Evolutionary conservation across 441 rosid species (phyloP).

Genomic region (Aquilaria agallochum): DNA sequence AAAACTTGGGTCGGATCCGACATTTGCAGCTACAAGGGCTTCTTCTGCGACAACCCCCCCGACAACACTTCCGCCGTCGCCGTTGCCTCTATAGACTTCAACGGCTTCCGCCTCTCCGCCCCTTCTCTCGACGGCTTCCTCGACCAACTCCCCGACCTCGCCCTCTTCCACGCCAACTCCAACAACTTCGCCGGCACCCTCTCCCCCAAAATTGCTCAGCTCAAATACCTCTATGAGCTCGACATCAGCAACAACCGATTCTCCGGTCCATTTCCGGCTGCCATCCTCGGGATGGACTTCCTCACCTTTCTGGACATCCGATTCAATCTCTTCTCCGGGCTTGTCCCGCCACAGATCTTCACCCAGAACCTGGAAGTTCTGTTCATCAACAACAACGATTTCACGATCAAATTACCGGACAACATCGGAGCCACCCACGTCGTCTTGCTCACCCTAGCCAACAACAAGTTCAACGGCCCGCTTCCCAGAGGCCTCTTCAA

Average conservation of each 20-base stretch:
- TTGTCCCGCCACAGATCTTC: slow-evolving; percentile 73
- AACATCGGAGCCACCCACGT: slow-evolving; percentile 43
- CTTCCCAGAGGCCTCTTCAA: slow-evolving; percentile 54
- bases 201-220: slow-evolving; percentile 52
- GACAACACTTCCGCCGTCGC: slow-evolving; percentile 66
- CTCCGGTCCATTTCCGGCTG: slow-evolving; percentile 73
- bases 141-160: slow-evolving; percentile 68
- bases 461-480: slow-evolving; percentile 74
- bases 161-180: slow-evolving; percentile 87
- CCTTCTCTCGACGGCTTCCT: slow-evolving; percentile 71
- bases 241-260: slow-evolving; percentile 80
- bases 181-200: slow-evolving; percentile 61
- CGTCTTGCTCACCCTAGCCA: slow-evolving; percentile 60
- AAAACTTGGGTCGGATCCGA: slow-evolving; percentile 70
- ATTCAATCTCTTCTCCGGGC: slow-evolving; percentile 63
- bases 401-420: slow-evolving; percentile 50
- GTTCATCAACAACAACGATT: slow-evolving; percentile 67
- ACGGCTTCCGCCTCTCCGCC: slow-evolving; percentile 73
- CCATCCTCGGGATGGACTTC: slow-evolving; percentile 51
- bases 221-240: slow-evolving; percentile 72
- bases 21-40: slow-evolving; percentile 74
- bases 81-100: slow-evolving; percentile 83
- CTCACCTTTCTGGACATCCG: slow-evolving; percentile 69
- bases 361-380: slow-evolving; percentile 56
- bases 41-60: slow-evolving; percentile 75